These are phyloP conservation scores for Claviceps spartinae DNA, from an alignment of 2,329 filamentous ascomycete species.

Conservation along the genomic window DNA sequence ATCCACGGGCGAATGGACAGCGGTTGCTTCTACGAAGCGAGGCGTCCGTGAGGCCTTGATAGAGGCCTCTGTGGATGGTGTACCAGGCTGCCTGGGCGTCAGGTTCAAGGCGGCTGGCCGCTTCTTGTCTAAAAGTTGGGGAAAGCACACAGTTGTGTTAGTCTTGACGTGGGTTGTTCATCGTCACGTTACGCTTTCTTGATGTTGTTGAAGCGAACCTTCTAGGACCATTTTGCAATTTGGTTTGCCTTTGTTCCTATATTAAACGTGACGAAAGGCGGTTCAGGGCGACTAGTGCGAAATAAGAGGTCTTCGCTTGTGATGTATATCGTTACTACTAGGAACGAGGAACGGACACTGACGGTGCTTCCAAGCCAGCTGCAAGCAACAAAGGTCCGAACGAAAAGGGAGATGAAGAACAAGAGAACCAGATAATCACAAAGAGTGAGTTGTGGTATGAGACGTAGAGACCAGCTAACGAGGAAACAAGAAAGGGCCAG, in stretches of 20 bases:
- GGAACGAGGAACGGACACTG: conserved; percentile 2
- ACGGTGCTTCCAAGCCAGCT: conserved; percentile 10
- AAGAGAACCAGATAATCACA: conserved; percentile 21
- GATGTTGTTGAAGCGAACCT: conserved; percentile 21
- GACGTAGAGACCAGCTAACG: conserved; percentile 44
- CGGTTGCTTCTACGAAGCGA: conserved; percentile 69
- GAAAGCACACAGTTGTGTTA: conserved; percentile 9
- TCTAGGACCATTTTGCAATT: conserved; percentile 22
- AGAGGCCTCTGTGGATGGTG: conserved; percentile 39
- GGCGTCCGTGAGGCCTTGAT: conserved; percentile 59
- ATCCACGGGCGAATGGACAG: conserved; percentile 65
- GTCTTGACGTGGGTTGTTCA: neutral
- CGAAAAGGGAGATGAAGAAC: neutral
- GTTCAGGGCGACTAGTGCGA: conserved; percentile 2
- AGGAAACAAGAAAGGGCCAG: conserved; percentile 23
- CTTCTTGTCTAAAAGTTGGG: conserved; percentile 37
- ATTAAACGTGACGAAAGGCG: conserved; percentile 1
- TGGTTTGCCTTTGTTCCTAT: neutral
- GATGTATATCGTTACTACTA: conserved; percentile 2
- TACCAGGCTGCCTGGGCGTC: conserved; percentile 34
- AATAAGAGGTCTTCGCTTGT: neutral
- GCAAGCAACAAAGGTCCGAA: conserved; percentile 8
- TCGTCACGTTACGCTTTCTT: too few relatives aligned
- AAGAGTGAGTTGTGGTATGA: conserved; percentile 13
- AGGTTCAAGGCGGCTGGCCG: conserved; percentile 43